Evolutionary conservation across 1,139 yeast genomes (phyloP).

Genomic region (Geotrichum fermentans): DNA sequence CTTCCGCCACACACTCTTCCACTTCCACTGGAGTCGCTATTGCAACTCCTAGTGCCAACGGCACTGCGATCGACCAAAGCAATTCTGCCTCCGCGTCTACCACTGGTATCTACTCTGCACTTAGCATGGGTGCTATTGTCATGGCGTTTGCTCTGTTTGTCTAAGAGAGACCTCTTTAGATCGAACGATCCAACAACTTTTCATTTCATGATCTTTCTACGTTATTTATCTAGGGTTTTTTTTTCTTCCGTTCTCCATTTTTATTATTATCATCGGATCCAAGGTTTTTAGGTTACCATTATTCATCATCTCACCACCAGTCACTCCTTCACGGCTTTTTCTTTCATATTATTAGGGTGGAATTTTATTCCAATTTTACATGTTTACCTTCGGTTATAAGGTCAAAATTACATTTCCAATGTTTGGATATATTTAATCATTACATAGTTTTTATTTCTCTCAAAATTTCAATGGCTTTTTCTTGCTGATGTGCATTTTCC

Average conservation of each 20-base stretch:
- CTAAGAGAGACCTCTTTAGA: too few relatives aligned
- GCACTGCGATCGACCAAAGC: constrained; percentile 3
- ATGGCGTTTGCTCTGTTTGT: constrained; percentile 10
- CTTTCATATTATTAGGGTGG: not conserved
- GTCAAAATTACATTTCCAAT: too few relatives aligned
- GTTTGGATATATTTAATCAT: too few relatives aligned
- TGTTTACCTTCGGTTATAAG: not conserved
- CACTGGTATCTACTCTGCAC: constrained; percentile 1
- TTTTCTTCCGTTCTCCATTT: not conserved
- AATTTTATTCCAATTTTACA: not conserved
- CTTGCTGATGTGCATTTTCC: too few relatives aligned
- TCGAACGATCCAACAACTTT: not conserved
- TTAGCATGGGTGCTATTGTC: constrained; percentile 6
- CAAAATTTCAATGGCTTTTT: too few relatives aligned
- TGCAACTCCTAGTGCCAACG: not conserved
- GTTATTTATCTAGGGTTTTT: not conserved
- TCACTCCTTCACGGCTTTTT: too few relatives aligned
- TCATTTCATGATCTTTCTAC: not conserved
- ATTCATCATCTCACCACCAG: not conserved
- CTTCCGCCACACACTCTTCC: not conserved
- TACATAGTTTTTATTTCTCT: too few relatives aligned
- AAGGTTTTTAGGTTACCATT: not conserved
- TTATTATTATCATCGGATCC: not conserved
- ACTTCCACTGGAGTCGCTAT: not conserved
- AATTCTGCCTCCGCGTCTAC: constrained; percentile 5